Evolutionary conservation across 768 basidiomycete genomes (phyloP), one percentile per base, ranked within the genome.

Genomic region (Phlebiopsis flavidoalba): DNA sequence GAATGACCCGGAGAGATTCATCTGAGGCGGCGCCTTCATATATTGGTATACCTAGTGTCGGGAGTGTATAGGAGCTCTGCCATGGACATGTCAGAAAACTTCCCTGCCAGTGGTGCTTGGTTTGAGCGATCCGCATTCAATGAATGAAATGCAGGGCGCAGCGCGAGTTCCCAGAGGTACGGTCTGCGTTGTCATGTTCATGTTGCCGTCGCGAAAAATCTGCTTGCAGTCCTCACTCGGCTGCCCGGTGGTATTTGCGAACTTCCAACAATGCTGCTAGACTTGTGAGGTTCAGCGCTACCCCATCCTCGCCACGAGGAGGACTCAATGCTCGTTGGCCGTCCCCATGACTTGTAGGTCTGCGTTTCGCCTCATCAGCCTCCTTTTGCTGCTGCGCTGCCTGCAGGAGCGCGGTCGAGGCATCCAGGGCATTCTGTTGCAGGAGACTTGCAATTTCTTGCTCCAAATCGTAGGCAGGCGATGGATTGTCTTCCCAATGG

Each of bases 211-310:
- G 72, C 57, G 74, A 75, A 58, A 80, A 77, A 36, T 77, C 74
- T 35, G 80, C 76, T 43, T 67, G 58, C 45, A 80, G 72, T 50
- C 76, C 76, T 76, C 76, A 14, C 74, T 73, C 17, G 73, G 72
- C 60, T 78, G 80, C 33, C 78, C 80, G 45, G 83, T 85, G 4
- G 84, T 84, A 53, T 89, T 87, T 8, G 87, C 91, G 57, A n/a
- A 88, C 90, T 63, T 91, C 88, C 33, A 92, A 75, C 64, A 91
- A 87, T 52, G 89, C 89, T n/a, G 87, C 89, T 52, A 93, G 81
- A 4, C 84, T 82, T 63, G 78, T 82, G 46, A 89, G 71, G 66
- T 81, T 83, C 48, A 88, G 74, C 37, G 80, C 55, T 50, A 54
- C 58, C 21, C 59, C 57, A n/a, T 69, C 71, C 47, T 60, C 57